phyloP scores from a whole-genome alignment of 2,329 filamentous ascomycete genomes.

The Xylaria sp. region DNA sequence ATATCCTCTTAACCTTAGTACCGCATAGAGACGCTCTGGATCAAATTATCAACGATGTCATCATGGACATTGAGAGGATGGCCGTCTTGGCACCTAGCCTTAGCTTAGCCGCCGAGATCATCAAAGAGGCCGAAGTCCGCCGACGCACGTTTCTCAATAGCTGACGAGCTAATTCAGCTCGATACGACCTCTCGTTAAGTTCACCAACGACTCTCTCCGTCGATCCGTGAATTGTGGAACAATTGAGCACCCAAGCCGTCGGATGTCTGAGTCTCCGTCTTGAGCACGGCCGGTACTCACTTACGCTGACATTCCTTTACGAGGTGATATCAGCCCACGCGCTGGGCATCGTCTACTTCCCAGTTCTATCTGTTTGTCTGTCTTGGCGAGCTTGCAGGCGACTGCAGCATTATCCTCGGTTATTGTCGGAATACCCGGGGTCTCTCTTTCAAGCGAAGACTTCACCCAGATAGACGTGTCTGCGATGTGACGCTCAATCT shows the following conservation, averaged over 20 bases:
- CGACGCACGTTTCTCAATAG: slow-evolving; percentile 71
- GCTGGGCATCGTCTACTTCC: slow-evolving; percentile 28
- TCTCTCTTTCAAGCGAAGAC: slow-evolving; percentile 43
- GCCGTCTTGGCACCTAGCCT: slow-evolving; percentile 81
- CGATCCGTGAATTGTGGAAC: slow-evolving; percentile 28
- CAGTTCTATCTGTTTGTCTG: slow-evolving; percentile 1
- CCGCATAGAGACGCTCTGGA: slow-evolving; percentile 72
- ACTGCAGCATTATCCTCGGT: slow-evolving; percentile 41
- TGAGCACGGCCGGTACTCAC: slow-evolving; percentile 17
- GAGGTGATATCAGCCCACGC: slow-evolving; percentile 23
- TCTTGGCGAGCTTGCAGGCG: slow-evolving; percentile 33
- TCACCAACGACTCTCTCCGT: slow-evolving; percentile 29
- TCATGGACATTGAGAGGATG: slow-evolving; percentile 79
- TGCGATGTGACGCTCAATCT: slow-evolving; percentile 45
- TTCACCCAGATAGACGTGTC: slow-evolving; percentile 45
- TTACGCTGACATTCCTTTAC: slow-evolving; percentile 17
- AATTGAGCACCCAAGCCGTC: slow-evolving; percentile 21
- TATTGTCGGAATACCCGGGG: slow-evolving; percentile 42
- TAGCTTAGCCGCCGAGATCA: slow-evolving; percentile 79
- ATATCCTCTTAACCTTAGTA: slow-evolving; percentile 69
- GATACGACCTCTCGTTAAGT: slow-evolving; percentile 32
- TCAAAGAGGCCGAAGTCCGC: slow-evolving; percentile 80
- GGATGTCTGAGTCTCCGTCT: slow-evolving; percentile 26
- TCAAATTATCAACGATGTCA: slow-evolving; percentile 80
- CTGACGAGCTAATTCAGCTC: slow-evolving; percentile 50